Evolutionary conservation across 78 protist species (phyloP), one percentile per base, ranked within the genome.

Genomic region (Salpingoeca rosetta): DNA sequence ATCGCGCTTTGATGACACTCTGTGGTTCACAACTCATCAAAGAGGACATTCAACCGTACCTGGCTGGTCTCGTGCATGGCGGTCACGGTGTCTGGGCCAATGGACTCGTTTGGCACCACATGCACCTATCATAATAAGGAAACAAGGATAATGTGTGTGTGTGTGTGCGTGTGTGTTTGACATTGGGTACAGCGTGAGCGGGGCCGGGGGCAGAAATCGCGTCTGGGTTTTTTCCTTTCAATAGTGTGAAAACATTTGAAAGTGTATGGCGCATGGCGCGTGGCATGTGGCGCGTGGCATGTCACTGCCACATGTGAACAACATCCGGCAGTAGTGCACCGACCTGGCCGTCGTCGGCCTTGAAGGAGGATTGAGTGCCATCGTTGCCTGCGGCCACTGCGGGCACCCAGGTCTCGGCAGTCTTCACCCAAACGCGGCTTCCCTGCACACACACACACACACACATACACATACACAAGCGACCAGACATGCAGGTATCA

Each of bases 1-100:
- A n/a, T n/a, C n/a, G n/a, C n/a, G n/a, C n/a, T n/a, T n/a, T n/a
- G n/a, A n/a, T n/a, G n/a, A n/a, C n/a, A n/a, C n/a, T n/a, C n/a
- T n/a, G n/a, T n/a, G n/a, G n/a, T n/a, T n/a, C n/a, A n/a, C n/a
- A n/a, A n/a, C n/a, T n/a, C n/a, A n/a, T n/a, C n/a, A n/a, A n/a
- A n/a, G n/a, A n/a, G n/a, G n/a, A n/a, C n/a, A n/a, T n/a, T n/a
- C n/a, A n/a, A n/a, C n/a, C n/a, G n/a, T n/a, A n/a, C 73, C 7
- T 44, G 25, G 74, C 44, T 38, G 2, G 83, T 80, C 75, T 28
- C 74, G 39, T 80, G 83, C 83, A 80, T 80, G n/a, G 37, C 74
- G 37, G 73, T 44, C 44, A 39, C 43, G 0, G 57, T 80, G 28
- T 80, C 80, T 76, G 80, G 39, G 42, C 80, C 24, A 2, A 3